A percentile compares a stretch with the other conserved stretches of the same genome.
Evolutionary conservation across 495 filamentous ascomycete species (phyloP).

Genomic region (Tuber calosporum): DNA sequence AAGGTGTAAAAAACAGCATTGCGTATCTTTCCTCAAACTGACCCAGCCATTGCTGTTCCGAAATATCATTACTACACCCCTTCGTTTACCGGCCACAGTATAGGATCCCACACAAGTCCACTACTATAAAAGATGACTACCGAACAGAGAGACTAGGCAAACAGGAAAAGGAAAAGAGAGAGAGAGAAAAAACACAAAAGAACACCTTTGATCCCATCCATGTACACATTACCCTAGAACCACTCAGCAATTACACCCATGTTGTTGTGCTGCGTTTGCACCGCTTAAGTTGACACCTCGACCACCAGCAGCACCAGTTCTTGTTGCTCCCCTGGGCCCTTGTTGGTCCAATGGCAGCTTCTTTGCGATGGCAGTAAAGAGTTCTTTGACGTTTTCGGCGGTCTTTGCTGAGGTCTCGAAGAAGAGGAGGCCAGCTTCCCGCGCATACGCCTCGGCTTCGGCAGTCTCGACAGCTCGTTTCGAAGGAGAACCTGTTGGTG

Average conservation of each 20-base stretch:
- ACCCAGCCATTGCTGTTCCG: slow-evolving; percentile 16
- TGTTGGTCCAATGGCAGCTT: slow-evolving; percentile 93
- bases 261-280: slow-evolving; percentile 32
- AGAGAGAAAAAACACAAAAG: slow-evolving; percentile 39
- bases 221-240: slow-evolving; percentile 27
- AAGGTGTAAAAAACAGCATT: background rate
- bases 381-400: slow-evolving; percentile 83
- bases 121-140: slow-evolving; percentile 23
- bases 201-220: slow-evolving; percentile 38
- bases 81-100: slow-evolving; percentile 29
- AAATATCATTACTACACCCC: slow-evolving; percentile 28
- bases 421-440: slow-evolving; percentile 86
- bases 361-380: slow-evolving; percentile 97
- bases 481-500: slow-evolving; percentile 58
- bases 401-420: slow-evolving; percentile 98
- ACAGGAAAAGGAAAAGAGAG: slow-evolving; percentile 35
- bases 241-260: slow-evolving; percentile 42
- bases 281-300: slow-evolving; percentile 40
- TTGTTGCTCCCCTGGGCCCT: slow-evolving; percentile 71
- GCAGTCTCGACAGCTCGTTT: slow-evolving; percentile 83
- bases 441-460: slow-evolving; percentile 90
- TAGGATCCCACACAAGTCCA: slow-evolving; percentile 28
- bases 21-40: slow-evolving; percentile 2
- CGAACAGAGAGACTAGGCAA: slow-evolving; percentile 29
- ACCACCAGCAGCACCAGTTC: slow-evolving; percentile 50